Evolutionary conservation across 371 early-diverging fungal species (phyloP), one percentile per base, ranked within the genome.

Genomic region (Mucor sp.): DNA sequence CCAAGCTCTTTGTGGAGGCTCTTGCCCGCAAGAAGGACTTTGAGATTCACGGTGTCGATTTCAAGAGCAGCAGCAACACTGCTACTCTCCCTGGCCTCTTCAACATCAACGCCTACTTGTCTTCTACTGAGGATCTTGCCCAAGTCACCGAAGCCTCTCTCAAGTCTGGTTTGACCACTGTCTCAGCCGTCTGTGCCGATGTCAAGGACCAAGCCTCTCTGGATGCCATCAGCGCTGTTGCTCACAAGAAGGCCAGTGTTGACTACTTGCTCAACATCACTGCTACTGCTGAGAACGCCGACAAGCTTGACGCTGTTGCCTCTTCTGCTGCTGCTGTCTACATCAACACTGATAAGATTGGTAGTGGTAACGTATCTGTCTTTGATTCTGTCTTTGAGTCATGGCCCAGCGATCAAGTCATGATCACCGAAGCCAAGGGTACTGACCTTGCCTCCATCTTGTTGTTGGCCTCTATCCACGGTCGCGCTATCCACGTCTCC

Each of bases 1-100:
- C 98, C 74, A 96, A 95, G 85, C 82, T 98, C 67, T 97, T 98
- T 68, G 85, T 97, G 39, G 99, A 97, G 85, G 97, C 99, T 1
- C 81, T 97, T 58, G 87, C 92, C 12, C 91, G 96, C 67, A 82
- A 87, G 66, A 84, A 85, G 63, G 87, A 86, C 3, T 91, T 91
- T 77, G 92, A 94, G 61, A 85, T 97, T 27, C 76, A 86, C 11
- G 77, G 87, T 48, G 88, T 93, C 61, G 97, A 98, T 78, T 95
- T 88, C 85, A 92, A 96, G 83, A 90, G 94, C 28, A 91, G 93
- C 71, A 89, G 93, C 80, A 87, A 88, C 53, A 90, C 89, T 47
- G 87, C 94, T 19, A 85, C 84, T n/a, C 71, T 97, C 48, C 97
- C 97, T 4, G 97, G 97, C 28, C 76, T 97, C 37, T 86, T 97